Evolutionary conservation across 805 yeast species (phyloP), one percentile per base, ranked within the genome.

Genomic region (Yarrowia sp.): DNA sequence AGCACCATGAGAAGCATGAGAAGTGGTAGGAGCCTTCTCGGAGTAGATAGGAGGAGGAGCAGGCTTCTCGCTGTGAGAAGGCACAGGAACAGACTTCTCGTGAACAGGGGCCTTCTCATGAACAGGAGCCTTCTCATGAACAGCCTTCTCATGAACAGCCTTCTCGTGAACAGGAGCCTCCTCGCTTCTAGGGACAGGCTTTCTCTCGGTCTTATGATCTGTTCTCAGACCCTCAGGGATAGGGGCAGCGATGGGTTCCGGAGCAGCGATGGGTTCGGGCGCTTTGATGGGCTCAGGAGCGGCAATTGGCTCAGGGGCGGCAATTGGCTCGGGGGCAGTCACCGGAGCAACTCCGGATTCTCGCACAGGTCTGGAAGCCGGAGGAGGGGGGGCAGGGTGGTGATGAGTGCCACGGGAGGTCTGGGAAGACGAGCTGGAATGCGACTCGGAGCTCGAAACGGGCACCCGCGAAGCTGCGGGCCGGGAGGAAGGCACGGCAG

Each of bases 301-400:
- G 14, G 47, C 36, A 34, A 55, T 38, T n/a, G 47, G 47, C 10
- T 20, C 60, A 6, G 46, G 47, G 2, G 63, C 46, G 14, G 52
- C 46, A 42, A 30, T 39, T 39, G 63, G 47, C 19, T 39, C 60
- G 17, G 60, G 44, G 2, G 33, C 60, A 12, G 44, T 12, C 38
- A 39, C 33, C 13, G 44, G 42, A 10, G 47, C 52, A 3, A 40
- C 38, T 1, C 43, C 58, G 0, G 58, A 34, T 33, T 52, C 58
- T 38, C 50, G 12, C 2, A 43, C 65, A 17, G 65, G 52, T 43
- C 52, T 17, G 2, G 52, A 43, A 7, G 49, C 52, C 9, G 65
- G 52, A 14, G 49, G 65, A 34, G 52, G 40, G n/a, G 49, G 49
- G 2, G 52, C 65, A 33, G 49, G 65, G 12, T 42, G 65, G 65